These are phyloP conservation scores for Arthrobotrys pseudoclavata DNA, from an alignment of 2,329 filamentous ascomycete genomes.

Conservation along the genomic window DNA sequence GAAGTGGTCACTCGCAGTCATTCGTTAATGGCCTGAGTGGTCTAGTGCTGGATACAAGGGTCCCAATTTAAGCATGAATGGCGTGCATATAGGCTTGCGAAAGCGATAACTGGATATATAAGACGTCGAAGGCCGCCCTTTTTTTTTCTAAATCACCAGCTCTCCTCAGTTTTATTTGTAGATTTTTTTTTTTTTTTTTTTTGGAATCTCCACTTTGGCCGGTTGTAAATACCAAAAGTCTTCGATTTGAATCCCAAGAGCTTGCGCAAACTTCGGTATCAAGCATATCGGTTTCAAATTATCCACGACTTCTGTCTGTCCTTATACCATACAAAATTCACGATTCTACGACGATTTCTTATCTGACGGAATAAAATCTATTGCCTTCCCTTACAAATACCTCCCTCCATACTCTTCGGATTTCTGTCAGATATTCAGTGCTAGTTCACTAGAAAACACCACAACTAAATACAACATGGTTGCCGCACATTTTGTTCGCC, in stretches of 20 bases:
- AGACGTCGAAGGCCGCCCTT: slow-evolving; percentile 10
- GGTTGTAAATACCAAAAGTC: slow-evolving; percentile 10
- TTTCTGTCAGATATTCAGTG: background rate
- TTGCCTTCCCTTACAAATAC: background rate
- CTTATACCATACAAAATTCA: background rate
- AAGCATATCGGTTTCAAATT: background rate
- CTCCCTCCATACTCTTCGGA: background rate
- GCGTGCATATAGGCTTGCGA: slow-evolving; percentile 30
- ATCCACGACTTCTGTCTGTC: background rate
- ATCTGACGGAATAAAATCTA: too few relatives aligned
- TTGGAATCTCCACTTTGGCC: slow-evolving; percentile 15
- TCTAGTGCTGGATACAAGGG: slow-evolving; percentile 6
- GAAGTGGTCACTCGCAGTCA: slow-evolving; percentile 39
- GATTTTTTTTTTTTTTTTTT: too few relatives aligned
- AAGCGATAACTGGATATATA: slow-evolving; percentile 31
- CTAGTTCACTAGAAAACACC: background rate
- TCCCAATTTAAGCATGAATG: slow-evolving; percentile 18
- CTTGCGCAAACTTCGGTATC: background rate
- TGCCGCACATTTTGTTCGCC: slow-evolving; percentile 28
- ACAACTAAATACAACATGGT: slow-evolving; percentile 7
- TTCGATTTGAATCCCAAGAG: background rate
- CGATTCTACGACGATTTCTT: background rate
- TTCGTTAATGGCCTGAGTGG: slow-evolving; percentile 59
- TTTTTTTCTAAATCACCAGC: background rate
- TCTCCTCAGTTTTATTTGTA: slow-evolving; percentile 16